Percentiles rank a stretch among this genome's conserved stretches.
Conservation (phyloP, 371 early-diverging fungal species). For the Sanchytrium tribonematis region DNA sequence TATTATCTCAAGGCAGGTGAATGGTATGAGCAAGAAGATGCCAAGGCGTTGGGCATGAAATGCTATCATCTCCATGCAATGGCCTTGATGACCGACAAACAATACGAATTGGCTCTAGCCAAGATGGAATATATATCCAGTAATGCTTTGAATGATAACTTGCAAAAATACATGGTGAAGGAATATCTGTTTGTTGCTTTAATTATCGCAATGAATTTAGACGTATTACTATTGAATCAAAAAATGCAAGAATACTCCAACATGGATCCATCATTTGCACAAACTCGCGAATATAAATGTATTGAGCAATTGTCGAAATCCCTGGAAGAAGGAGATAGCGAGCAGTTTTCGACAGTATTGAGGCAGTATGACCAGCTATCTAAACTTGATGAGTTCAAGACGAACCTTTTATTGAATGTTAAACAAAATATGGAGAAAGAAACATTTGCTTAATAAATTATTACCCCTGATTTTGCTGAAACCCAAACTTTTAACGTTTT, state of each 20-base stretch:
- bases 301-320: neutral
- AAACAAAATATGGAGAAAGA: neutral
- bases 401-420: neutral
- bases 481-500: too few species aligned
- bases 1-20: neutral
- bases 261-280: neutral
- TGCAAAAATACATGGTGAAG: neutral
- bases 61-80: neutral
- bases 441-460: neutral
- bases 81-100: neutral
- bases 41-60: constrained; percentile 1
- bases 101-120: neutral
- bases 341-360: neutral
- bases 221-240: neutral
- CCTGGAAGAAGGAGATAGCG: neutral
- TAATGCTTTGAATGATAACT: neutral
- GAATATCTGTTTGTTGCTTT: neutral
- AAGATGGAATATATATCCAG: neutral
- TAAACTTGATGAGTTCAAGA: neutral
- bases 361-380: neutral
- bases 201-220: neutral
- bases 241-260: neutral
- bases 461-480: too few species aligned
- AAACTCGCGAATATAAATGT: neutral
- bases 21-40: neutral